A percentile compares a stretch with the other conserved stretches of the same genome.
Conservation (phyloP, 108 stramenopile species). For the Nannochloropsis gaditana region DNA sequence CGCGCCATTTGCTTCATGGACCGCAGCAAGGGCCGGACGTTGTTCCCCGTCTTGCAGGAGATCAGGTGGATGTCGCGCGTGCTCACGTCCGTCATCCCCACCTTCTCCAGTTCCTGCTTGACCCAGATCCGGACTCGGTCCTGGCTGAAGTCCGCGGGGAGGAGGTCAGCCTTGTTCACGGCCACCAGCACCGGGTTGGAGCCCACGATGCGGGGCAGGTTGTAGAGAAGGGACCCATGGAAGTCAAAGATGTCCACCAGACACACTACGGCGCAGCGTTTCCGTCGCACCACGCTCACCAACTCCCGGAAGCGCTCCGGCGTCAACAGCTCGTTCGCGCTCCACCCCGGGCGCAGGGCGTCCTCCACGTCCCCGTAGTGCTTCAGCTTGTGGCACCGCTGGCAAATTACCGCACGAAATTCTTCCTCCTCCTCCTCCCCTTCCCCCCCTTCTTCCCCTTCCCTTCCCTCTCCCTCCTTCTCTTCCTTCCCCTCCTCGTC, state of each 20-base stretch:
- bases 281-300: conserved; percentile 27
- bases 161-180: conserved; percentile 55
- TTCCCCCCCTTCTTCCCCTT: conserved; percentile 20
- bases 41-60: conserved; percentile 46
- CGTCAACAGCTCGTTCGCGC: conserved; percentile 36
- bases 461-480: conserved; percentile 15
- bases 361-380: conserved; percentile 51
- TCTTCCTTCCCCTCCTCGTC: not conserved
- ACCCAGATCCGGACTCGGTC: conserved; percentile 50
- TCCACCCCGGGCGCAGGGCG: conserved; percentile 49
- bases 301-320: conserved; percentile 41
- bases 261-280: conserved; percentile 46
- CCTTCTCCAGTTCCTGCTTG: conserved; percentile 37
- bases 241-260: conserved; percentile 57
- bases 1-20: conserved; percentile 29
- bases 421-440: conserved; percentile 33
- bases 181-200: conserved; percentile 50
- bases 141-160: conserved; percentile 41
- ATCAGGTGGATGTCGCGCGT: conserved; percentile 32
- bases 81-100: conserved; percentile 39
- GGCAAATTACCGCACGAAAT: conserved; percentile 48
- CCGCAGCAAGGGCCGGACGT: conserved; percentile 45
- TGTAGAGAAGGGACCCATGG: conserved; percentile 50
- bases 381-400: conserved; percentile 54
- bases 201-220: conserved; percentile 47